Evolutionary conservation across 2,329 filamentous ascomycete species (phyloP).

Genomic region (Stagonosporopsis cucurbitacearum): DNA sequence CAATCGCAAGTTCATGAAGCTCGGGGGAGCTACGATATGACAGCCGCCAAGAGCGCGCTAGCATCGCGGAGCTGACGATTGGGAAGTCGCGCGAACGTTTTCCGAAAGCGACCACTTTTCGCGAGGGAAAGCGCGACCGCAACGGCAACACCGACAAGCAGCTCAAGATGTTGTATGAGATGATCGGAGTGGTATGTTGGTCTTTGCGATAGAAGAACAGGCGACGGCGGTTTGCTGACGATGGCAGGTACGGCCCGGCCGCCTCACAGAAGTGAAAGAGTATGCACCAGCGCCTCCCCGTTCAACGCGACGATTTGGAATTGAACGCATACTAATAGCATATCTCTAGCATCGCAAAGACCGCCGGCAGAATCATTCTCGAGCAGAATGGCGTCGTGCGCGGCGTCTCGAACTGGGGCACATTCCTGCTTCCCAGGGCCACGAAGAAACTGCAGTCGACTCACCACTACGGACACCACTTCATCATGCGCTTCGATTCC

Average conservation of each 20-base stretch:
- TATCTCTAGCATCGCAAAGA: conserved; percentile 77
- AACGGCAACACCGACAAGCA: conserved; percentile 13
- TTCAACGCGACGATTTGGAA: not conserved
- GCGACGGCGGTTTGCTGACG: conserved; percentile 15
- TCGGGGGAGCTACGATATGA: conserved; percentile 14
- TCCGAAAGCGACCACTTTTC: conserved; percentile 29
- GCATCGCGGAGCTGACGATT: conserved; percentile 16
- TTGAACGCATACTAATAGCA: conserved; percentile 31
- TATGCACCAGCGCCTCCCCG: conserved; percentile 54
- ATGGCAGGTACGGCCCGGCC: conserved; percentile 85
- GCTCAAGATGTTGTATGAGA: conserved; percentile 85
- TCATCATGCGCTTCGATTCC: conserved; percentile 94
- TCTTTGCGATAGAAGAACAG: not conserved
- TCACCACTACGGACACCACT: conserved; percentile 90
- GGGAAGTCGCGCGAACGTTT: conserved; percentile 23
- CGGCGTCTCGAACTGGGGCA: conserved; percentile 93
- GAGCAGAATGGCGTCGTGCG: conserved; percentile 86
- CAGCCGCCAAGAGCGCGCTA: conserved; percentile 14
- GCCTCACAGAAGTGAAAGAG: conserved; percentile 92
- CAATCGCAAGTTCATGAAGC: conserved; percentile 14
- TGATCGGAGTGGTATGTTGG: conserved; percentile 87
- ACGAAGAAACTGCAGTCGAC: conserved; percentile 80
- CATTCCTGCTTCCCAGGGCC: conserved; percentile 83
- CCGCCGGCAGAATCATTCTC: conserved; percentile 82
- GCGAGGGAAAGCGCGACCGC: conserved; percentile 17